Base-by-base conservation (phyloP, 2,329 filamentous ascomycete species). In the Sarocladiaceae sp. region DNA sequence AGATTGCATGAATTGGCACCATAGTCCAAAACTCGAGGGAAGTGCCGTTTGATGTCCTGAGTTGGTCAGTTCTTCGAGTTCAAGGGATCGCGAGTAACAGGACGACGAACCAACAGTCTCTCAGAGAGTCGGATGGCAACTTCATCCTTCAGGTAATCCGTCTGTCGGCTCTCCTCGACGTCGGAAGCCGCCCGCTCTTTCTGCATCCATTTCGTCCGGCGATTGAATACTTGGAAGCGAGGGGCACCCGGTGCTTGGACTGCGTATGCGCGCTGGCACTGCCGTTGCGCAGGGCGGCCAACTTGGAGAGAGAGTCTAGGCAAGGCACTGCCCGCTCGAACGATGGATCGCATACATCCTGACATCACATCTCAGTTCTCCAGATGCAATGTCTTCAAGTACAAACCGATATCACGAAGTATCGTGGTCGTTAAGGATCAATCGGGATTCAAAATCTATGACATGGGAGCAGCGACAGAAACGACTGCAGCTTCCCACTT, bases 1-100 rank as follows among this genome's bases (percentile, higher is more conserved):
- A 98, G 82, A 64, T 96, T 95, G 74, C 91, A 96, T 49, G 91
- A 88, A 62, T 97, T 95, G 50, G 93, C 91, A 50, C 93, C 93
- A 24, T 96, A 81, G 63, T 98, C 93, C 48, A 98, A 84, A 19
- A 89, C 88, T 52, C 80, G 76, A 34, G 85, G 79, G 56, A 95
- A 96, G 46, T 81, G 74, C 24, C 93, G 85, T 56, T 95, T 95
- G 69, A 98, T 94, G 60, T 97, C 90, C 86, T 90, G 51, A 40
- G 26, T 19, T 12, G 13, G 20, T 39, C 18, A 32, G 18, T 26
- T 21, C 5, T 16, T 40, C 45, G 34, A 39, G 9, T 31, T 4
- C 12, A 26, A 18, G 19, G 15, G 34, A 13, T 44, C 50, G 29
- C 23, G 27, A 41, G 13, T 18, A 29, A 33, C 29, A 26, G n/a